Base-by-base conservation (phyloP, 257 asterid genomes). In the Rauvolfia tetraphylla region DNA sequence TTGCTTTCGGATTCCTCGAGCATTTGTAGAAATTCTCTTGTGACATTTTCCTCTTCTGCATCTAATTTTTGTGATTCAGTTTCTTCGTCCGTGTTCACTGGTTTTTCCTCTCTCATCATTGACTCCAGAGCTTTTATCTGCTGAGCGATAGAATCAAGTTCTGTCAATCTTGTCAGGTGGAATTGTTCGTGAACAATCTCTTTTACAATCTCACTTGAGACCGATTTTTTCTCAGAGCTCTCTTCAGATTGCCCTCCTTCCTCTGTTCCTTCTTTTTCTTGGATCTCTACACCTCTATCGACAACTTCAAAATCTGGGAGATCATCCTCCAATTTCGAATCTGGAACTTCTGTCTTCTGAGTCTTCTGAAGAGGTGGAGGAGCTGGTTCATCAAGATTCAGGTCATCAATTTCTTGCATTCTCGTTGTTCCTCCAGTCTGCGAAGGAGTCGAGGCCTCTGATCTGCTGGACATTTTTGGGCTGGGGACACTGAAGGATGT, bases 101-200 rank as follows among this genome's bases (percentile, higher is more conserved):
- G 8, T n/a, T 81, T 85, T 34, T 88, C 92, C 7, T 89, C 88
- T 70, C 80, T 86, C 91, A 90, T 88, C 89, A 94, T 80, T 1
- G 97, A 87, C 74, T 92, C 98, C 14, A 94, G 97, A 15, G 95
- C 97, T 80, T 92, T 90, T 39, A 94, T 94, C 87, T 90, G 98
- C 84, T 88, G 92, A 68, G 97, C 92, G 7, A 92, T 92, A 6
- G 93, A 81, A 72, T 94, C 97, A 17, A 94, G 97, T 86, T 88
- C 97, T 1, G 91, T 71, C 72, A 89, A 20, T 78, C 98, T 83
- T 22, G 78, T 84, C 74, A 83, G 63, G 67, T 85, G 96, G 34
- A 84, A 74, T 1, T 86, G 90, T 81, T 95, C 97, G 0, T 90
- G 90, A 46, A 95, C 94, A 20, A 92, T 85, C 71, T 95, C 96